These are phyloP conservation scores for Amanita polypyramis DNA, from an alignment of 768 basidiomycete genomes.

Conservation along the genomic window DNA sequence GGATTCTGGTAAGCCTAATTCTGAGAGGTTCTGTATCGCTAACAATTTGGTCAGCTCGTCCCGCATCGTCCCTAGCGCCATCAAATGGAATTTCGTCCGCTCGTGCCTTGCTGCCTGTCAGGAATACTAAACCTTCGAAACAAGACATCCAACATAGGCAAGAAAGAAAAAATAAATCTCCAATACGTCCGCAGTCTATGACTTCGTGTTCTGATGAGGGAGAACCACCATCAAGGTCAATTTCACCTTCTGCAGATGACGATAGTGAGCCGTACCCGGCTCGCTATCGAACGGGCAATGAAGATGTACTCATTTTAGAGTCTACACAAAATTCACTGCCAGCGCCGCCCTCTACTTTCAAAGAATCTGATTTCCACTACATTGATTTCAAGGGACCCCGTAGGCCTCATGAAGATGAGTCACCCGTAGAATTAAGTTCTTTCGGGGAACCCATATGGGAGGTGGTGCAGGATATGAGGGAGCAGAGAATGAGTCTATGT, in stretches of 20 bases:
- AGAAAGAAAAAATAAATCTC: neutral
- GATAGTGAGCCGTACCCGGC: neutral
- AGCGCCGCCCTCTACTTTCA: conserved; percentile 5
- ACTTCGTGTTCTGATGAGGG: conserved; percentile 15
- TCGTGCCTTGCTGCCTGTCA: neutral
- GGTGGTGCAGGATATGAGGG: conserved; percentile 87
- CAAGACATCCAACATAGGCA: neutral
- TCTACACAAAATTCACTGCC: neutral
- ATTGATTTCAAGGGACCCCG: conserved; percentile 59
- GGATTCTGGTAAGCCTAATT: neutral
- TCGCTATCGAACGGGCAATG: neutral
- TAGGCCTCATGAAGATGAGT: conserved; percentile 37
- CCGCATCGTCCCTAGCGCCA: neutral
- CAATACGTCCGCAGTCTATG: neutral
- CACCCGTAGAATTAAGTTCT: conserved; percentile 50
- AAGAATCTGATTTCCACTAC: neutral
- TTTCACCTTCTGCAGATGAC: conserved; percentile 18
- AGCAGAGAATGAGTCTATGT: conserved; percentile 94
- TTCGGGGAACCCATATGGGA: conserved; percentile 72
- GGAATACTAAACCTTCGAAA: neutral
- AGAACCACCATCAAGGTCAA: conserved; percentile 19
- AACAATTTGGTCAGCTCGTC: neutral
- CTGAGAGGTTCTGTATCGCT: neutral
- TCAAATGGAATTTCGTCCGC: neutral
- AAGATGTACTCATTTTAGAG: neutral